Evolutionary conservation across 805 yeast genomes (phyloP).

Genomic region (Candida germanica): DNA sequence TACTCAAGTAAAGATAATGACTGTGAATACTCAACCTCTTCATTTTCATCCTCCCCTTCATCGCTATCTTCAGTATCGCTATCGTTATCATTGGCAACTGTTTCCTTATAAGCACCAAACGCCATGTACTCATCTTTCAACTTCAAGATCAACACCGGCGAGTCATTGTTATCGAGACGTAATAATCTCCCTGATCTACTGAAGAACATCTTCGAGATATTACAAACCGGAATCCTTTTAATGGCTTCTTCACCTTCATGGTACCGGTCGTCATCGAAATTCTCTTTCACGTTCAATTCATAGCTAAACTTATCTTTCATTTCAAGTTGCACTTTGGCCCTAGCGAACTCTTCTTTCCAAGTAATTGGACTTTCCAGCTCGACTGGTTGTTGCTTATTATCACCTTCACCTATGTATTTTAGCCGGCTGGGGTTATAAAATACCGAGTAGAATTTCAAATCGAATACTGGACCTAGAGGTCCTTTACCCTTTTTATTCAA

Average conservation of each 20-base stretch:
- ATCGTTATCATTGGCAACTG: slow-evolving; percentile 22
- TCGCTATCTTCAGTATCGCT: slow-evolving; percentile 20
- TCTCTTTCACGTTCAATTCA: slow-evolving; percentile 48
- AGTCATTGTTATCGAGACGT: slow-evolving; percentile 55
- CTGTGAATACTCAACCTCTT: slow-evolving; percentile 4
- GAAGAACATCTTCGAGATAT: slow-evolving; percentile 55
- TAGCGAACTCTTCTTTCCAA: slow-evolving; percentile 74
- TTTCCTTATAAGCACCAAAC: slow-evolving; percentile 29
- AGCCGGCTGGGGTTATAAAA: slow-evolving; percentile 51
- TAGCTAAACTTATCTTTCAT: slow-evolving; percentile 34
- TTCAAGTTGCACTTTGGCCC: slow-evolving; percentile 44
- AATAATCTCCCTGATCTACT: slow-evolving; percentile 67
- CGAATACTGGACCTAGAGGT: slow-evolving; percentile 60
- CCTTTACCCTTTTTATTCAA: background rate
- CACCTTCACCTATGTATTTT: slow-evolving; percentile 18
- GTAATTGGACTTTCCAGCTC: slow-evolving; percentile 35
- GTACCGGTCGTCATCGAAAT: slow-evolving; percentile 67
- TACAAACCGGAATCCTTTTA: slow-evolving; percentile 33
- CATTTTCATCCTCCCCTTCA: slow-evolving; percentile 8
- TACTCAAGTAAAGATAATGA: slow-evolving; percentile 60
- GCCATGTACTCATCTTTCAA: slow-evolving; percentile 50
- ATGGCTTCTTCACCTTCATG: slow-evolving; percentile 54
- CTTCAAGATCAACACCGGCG: slow-evolving; percentile 69
- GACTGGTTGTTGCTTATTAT: slow-evolving; percentile 9
- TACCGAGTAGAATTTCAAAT: slow-evolving; percentile 55